Base-by-base conservation (phyloP, 2,329 filamentous ascomycete genomes). In the Aspergillus sp. region DNA sequence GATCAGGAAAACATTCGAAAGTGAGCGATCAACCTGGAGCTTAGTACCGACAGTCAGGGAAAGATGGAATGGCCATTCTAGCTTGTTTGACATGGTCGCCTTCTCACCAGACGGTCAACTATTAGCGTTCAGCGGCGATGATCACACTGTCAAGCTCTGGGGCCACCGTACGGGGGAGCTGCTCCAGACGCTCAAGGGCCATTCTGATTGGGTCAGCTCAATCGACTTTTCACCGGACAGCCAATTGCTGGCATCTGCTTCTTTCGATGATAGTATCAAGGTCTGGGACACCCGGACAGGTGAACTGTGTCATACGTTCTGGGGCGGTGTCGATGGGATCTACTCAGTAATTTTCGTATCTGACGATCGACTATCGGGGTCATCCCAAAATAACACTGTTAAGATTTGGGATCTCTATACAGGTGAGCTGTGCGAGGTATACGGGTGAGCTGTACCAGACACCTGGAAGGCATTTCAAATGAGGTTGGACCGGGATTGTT, bases 1-100 rank as follows among this genome's bases (percentile, higher is more conserved):
- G 11, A 52, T 71, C 42, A 55, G 62, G 51, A 58, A 58, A 32
- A 53, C 50, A n/a, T 70, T 69, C 54, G 6, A 47, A 29, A 38
- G 45, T 13, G 23, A 57, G 9, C 44, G 63, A 17, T 52, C 58
- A 20, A 31, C 25, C 29, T 64, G 59, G 54, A 58, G 19, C n/a
- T 46, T 48, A 10, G 31, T 55, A 29, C 59, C 57, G 47, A 21
- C 44, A 25, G 53, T 60, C 1, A 49, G 55, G 19, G 31, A 54
- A 16, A 43, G 14, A 2, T 58, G 55, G 55, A 38, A 50, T 42
- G 44, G 42, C 25, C 44, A 54, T 32, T 49, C 5, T 10, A 36
- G 32, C n/a, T 11, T 13, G 32, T 36, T 36, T 36, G 5, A 11
- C 32, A 10, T 36, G 10, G 32, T 36, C 13, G 32, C 32, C n/a